Percentiles rank a stretch among this genome's conserved stretches.
Conservation (phyloP, 257 asterid genomes). For the Leptodermis oblonga region DNA sequence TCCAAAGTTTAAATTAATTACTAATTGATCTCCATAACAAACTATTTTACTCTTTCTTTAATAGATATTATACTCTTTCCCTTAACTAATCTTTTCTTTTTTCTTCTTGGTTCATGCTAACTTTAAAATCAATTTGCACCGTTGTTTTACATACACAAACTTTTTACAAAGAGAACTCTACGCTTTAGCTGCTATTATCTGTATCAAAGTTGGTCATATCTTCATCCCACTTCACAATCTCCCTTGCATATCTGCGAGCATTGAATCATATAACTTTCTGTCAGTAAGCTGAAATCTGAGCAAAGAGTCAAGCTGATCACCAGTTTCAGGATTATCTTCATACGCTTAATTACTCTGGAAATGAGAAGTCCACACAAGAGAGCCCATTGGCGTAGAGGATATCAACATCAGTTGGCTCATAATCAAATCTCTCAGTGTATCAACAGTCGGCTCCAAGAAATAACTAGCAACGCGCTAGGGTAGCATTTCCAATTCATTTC, state of each 20-base stretch:
- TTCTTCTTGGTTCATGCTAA: background rate
- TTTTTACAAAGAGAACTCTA: constrained; percentile 1
- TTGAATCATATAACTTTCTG: constrained; percentile 66
- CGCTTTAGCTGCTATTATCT: constrained; percentile 2
- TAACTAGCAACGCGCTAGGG: constrained; percentile 75
- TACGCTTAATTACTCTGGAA: constrained; percentile 62
- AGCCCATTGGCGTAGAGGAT: constrained; percentile 92
- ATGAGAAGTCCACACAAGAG: constrained; percentile 76
- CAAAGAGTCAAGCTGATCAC: constrained; percentile 57
- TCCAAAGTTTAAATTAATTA: too few relatives aligned
- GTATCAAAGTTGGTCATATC: constrained; percentile 21
- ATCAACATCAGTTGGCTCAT: constrained; percentile 79
- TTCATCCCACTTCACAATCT: constrained; percentile 84
- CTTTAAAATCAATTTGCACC: background rate
- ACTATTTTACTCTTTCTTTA: too few relatives aligned
- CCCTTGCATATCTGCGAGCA: constrained; percentile 78
- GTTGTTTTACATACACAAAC: constrained; percentile 7
- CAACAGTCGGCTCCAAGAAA: constrained; percentile 92
- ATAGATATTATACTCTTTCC: too few relatives aligned
- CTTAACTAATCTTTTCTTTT: too few relatives aligned
- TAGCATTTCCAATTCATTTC: constrained; percentile 73
- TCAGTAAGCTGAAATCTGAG: constrained; percentile 75
- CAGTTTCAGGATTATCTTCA: constrained; percentile 52
- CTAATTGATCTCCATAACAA: too few relatives aligned
- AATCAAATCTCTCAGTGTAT: constrained; percentile 78